phyloP scores from a whole-genome alignment of 1,284 basidiomycete species.

The Leccinum glutinopallens region DNA sequence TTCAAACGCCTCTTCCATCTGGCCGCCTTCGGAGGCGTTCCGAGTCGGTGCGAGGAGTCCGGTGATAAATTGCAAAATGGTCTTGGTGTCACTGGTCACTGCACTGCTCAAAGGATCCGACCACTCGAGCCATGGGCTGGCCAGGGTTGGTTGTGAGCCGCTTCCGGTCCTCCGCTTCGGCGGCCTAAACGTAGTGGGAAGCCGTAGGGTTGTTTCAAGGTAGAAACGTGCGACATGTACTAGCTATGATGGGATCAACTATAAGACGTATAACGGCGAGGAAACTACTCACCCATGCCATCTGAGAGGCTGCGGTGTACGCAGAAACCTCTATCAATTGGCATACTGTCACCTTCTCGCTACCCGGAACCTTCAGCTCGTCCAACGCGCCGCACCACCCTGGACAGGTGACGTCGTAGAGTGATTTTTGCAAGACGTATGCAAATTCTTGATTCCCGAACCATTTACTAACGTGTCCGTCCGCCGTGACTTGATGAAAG shows the following conservation, averaged over 20 bases:
- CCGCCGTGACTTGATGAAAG: not conserved
- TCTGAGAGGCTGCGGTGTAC: not conserved
- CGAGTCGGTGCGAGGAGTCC: not conserved
- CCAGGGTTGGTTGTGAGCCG: too few relatives aligned
- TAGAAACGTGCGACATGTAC: not conserved
- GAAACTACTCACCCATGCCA: not conserved
- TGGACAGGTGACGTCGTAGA: not conserved
- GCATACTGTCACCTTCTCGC: not conserved
- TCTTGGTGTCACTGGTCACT: not conserved
- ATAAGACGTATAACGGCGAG: not conserved
- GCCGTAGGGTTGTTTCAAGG: not conserved
- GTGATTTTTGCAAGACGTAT: not conserved
- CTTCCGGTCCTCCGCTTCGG: not conserved
- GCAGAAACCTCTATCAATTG: not conserved
- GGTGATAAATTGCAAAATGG: not conserved
- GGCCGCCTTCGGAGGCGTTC: not conserved
- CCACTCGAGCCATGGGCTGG: not conserved
- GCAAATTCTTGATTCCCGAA: not conserved
- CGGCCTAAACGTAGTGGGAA: not conserved
- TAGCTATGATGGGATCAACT: not conserved
- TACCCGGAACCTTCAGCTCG: not conserved
- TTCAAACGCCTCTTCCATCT: not conserved
- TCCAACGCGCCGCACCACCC: not conserved
- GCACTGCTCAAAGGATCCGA: not conserved
- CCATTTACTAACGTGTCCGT: not conserved